Conservation (phyloP, 805 yeast genomes). For the Candida sonorensis region DNA sequence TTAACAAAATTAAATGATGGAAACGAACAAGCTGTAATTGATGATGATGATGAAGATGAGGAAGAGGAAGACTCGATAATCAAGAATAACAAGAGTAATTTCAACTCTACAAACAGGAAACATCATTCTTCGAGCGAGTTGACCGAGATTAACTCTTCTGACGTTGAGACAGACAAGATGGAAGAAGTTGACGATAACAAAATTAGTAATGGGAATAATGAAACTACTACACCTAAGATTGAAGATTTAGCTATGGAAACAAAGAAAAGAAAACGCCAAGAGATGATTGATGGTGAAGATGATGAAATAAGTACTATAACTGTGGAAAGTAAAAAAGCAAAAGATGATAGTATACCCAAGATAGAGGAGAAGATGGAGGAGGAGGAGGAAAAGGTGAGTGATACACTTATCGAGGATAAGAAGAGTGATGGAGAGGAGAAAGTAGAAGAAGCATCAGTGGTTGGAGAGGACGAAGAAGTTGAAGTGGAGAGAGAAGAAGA, state of each 20-base stretch:
- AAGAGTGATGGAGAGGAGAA: conserved; percentile 18
- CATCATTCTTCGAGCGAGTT: conserved; percentile 12
- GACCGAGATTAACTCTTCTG: conserved; percentile 44
- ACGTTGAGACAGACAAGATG: conserved; percentile 89
- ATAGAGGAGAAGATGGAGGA: not conserved
- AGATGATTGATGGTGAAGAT: not conserved
- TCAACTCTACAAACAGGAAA: not conserved
- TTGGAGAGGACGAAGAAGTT: not conserved
- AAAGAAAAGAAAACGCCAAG: not conserved
- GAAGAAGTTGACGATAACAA: conserved; percentile 49
- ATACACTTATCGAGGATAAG: conserved; percentile 17
- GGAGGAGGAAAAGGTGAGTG: conserved; percentile 34
- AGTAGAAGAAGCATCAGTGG: conserved; percentile 5
- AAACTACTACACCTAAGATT: too few species aligned
- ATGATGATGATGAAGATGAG: too few species aligned
- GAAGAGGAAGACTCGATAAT: too few species aligned
- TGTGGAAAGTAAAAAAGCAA: too few species aligned
- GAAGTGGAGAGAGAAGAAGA: conserved; percentile 7
- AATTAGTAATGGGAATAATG: too few species aligned
- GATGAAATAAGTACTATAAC: too few species aligned
- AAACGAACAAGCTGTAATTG: too few species aligned
- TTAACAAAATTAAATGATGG: too few species aligned
- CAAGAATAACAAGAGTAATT: not conserved
- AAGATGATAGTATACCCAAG: too few species aligned
- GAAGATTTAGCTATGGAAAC: too few species aligned